Evolutionary conservation across 495 filamentous ascomycete species (phyloP).

Genomic region (Aspergillus carlsbadensis): DNA sequence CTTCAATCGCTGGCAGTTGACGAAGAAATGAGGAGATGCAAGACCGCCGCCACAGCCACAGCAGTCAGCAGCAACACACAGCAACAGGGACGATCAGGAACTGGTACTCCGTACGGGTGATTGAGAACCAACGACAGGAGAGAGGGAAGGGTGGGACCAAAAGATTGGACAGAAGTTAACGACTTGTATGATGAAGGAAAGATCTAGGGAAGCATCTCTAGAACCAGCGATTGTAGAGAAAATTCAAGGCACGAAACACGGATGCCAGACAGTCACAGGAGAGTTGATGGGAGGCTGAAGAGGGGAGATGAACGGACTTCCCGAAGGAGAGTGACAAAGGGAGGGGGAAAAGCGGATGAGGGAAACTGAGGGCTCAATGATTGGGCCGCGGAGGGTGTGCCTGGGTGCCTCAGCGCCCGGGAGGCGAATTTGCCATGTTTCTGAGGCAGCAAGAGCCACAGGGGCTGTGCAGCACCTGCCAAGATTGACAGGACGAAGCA

Average conservation of each 20-base stretch:
- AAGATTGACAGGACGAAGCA: neutral
- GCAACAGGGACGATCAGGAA: slow-evolving; percentile 13
- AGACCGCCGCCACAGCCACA: slow-evolving; percentile 31
- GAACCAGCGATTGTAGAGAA: neutral
- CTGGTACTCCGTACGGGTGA: neutral
- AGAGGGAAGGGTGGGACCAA: neutral
- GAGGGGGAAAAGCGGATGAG: slow-evolving; percentile 2
- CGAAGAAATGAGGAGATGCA: slow-evolving; percentile 25
- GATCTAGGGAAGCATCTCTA: slow-evolving; percentile 1
- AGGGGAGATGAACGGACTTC: slow-evolving; percentile 12
- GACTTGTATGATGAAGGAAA: neutral
- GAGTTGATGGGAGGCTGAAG: slow-evolving; percentile 18
- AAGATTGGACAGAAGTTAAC: neutral
- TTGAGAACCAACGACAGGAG: slow-evolving; percentile 3
- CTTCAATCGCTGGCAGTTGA: slow-evolving; percentile 11
- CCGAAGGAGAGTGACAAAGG: slow-evolving; percentile 8
- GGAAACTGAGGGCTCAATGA: slow-evolving; percentile 12
- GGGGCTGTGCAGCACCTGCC: slow-evolving; percentile 14
- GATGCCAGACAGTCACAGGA: slow-evolving; percentile 6
- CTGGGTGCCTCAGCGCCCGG: slow-evolving; percentile 12
- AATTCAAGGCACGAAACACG: slow-evolving; percentile 5
- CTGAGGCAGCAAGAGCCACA: slow-evolving; percentile 8
- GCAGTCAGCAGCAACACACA: slow-evolving; percentile 28
- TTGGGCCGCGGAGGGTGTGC: slow-evolving; percentile 20
- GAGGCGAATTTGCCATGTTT: neutral